These are phyloP conservation scores for Arthrobotrys megalospora DNA, from an alignment of 2,329 filamentous ascomycete genomes.

Conservation along the genomic window DNA sequence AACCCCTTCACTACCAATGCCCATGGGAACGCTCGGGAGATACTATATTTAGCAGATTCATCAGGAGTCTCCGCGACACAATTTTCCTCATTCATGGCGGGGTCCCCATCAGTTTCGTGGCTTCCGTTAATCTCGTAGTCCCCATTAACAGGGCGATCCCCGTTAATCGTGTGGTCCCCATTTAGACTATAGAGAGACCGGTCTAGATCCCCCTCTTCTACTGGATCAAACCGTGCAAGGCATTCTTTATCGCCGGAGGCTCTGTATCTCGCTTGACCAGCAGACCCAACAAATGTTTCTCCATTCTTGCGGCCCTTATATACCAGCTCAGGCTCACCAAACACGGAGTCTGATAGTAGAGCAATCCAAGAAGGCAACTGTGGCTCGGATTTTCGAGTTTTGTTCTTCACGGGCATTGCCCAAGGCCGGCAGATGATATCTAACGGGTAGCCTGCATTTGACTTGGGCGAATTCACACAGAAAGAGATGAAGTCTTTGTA, in stretches of 20 bases:
- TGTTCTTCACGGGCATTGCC: conserved; percentile 63
- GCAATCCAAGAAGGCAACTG: conserved; percentile 66
- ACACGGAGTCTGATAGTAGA: conserved; percentile 62
- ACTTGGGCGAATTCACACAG: conserved; percentile 63
- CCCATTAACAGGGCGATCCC: neutral
- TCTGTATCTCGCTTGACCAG: conserved; percentile 65
- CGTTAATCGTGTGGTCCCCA: neutral
- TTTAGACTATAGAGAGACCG: neutral
- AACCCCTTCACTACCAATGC: neutral
- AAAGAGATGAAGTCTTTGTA: conserved; percentile 67
- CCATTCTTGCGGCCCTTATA: conserved; percentile 66
- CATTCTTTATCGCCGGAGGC: conserved; percentile 64
- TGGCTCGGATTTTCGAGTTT: conserved; percentile 21
- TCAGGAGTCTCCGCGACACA: neutral
- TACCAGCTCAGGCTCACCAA: conserved; percentile 63
- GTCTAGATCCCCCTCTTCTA: neutral
- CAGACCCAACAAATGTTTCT: conserved; percentile 66
- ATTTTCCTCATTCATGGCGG: too few species aligned
- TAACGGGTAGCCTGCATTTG: conserved; percentile 64
- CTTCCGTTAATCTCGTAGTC: neutral
- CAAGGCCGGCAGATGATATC: conserved; percentile 68
- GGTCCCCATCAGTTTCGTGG: too few species aligned
- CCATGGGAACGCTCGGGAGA: neutral
- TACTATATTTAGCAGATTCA: too few species aligned
- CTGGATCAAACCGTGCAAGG: conserved; percentile 64